A percentile compares a stretch with the other conserved stretches of the same genome.
Evolutionary conservation across 2,329 filamentous ascomycete species (phyloP).

Genomic region (Alternaria panax): DNA sequence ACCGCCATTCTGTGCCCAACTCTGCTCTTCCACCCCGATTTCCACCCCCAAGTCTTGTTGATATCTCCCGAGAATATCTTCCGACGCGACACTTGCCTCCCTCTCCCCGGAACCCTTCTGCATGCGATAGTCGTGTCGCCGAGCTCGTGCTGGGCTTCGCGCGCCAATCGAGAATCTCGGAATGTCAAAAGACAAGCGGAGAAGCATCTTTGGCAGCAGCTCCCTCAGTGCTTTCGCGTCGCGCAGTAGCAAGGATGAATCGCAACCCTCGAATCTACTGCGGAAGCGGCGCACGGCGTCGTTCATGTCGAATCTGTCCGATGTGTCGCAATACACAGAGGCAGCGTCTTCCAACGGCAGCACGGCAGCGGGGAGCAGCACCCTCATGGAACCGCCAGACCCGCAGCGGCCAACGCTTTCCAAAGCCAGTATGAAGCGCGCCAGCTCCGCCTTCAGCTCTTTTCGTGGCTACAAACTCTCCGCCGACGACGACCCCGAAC

Average conservation of each 20-base stretch:
- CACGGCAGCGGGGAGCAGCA: conserved; percentile 12
- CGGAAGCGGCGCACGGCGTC: conserved; percentile 50
- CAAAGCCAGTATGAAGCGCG: conserved; percentile 35
- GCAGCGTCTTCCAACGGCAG: conserved; percentile 23
- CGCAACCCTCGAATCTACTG: conserved; percentile 46
- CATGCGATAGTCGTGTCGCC: conserved; percentile 33
- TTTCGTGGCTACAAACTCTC: conserved; percentile 61
- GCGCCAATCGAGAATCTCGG: conserved; percentile 29
- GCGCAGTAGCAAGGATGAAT: conserved; percentile 42
- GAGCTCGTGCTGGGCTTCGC: conserved; percentile 42
- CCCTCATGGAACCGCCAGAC: conserved; percentile 19
- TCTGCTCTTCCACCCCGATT: conserved; percentile 6
- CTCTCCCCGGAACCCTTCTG: conserved; percentile 18
- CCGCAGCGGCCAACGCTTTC: conserved; percentile 27
- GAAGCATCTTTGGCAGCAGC: conserved; percentile 48
- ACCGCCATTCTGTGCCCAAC: not conserved
- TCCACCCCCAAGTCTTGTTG: not conserved
- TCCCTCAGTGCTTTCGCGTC: conserved; percentile 43
- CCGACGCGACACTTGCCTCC: conserved; percentile 17
- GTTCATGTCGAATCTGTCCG: conserved; percentile 45
- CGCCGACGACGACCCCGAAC: conserved; percentile 60
- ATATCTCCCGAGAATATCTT: not conserved
- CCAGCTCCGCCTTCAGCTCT: conserved; percentile 65
- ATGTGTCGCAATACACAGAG: conserved; percentile 34
- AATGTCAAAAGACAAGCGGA: conserved; percentile 49